phyloP scores from a whole-genome alignment of 202 grass and related monocot genomes.

The Panicum virgatum region DNA sequence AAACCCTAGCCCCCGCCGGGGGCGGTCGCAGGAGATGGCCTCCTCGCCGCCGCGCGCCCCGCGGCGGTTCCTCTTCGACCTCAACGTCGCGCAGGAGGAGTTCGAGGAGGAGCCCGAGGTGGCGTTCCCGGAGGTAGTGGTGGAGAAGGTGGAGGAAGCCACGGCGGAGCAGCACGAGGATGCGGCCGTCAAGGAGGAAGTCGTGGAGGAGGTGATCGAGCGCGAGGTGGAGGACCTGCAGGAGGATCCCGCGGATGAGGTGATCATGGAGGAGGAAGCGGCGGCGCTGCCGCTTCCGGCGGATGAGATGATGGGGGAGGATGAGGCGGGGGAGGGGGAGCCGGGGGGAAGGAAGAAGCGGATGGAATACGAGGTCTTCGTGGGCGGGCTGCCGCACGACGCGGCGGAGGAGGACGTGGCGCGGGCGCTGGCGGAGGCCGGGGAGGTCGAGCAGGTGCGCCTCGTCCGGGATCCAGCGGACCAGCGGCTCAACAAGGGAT shows the following conservation, averaged over 20 bases:
- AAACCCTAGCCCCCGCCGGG: conserved; percentile 50
- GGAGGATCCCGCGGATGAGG: conserved; percentile 11
- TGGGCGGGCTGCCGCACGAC: conserved; percentile 45
- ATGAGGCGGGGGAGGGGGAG: not conserved
- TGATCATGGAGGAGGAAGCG: not conserved
- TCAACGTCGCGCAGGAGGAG: conserved; percentile 51
- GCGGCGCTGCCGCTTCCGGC: not conserved
- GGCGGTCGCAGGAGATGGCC: conserved; percentile 38
- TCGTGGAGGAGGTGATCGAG: conserved; percentile 1
- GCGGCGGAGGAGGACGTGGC: conserved; percentile 48
- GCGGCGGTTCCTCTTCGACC: conserved; percentile 51
- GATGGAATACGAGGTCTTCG: conserved; percentile 52
- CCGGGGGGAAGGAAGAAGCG: conserved; percentile 26
- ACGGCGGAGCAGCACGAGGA: not conserved
- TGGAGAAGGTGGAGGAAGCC: conserved; percentile 2
- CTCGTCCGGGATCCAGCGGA: conserved; percentile 41
- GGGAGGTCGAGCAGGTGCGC: conserved; percentile 57
- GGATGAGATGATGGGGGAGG: not conserved
- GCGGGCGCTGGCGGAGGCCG: conserved; percentile 37
- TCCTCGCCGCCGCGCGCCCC: not conserved
- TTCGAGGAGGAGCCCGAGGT: conserved; percentile 36
- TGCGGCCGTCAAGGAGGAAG: conserved; percentile 23
- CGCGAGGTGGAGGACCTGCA: conserved; percentile 12
- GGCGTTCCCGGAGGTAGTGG: not conserved
- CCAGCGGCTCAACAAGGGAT: conserved; percentile 38